Percentiles rank a stretch among this genome's conserved stretches.
Evolutionary conservation across 495 filamentous ascomycete species (phyloP).

Genomic region (Aspergillus olivimuriae): DNA sequence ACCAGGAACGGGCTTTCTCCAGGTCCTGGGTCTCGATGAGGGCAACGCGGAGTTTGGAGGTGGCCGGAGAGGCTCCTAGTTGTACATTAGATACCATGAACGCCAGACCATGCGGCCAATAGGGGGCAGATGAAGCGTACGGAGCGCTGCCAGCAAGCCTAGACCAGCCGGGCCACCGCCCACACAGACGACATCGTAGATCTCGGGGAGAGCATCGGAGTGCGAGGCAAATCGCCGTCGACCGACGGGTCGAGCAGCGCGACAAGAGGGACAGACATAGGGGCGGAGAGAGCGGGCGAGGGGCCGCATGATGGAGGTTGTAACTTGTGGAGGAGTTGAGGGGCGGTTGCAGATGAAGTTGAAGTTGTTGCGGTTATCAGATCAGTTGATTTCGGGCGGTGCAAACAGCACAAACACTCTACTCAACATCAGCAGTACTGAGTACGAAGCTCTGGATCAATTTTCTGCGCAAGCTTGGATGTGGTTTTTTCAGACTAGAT

Average conservation of each 20-base stretch:
- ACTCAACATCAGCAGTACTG: no score
- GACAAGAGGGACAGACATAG: slow-evolving; percentile 39
- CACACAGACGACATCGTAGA: slow-evolving; percentile 94
- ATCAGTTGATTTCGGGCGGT: slow-evolving; percentile 20
- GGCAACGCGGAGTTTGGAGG: slow-evolving; percentile 72
- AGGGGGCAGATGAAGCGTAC: slow-evolving; percentile 41
- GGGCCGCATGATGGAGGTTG: slow-evolving; percentile 29
- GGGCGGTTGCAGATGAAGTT: background rate
- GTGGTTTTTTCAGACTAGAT: no score
- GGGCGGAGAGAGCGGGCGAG: slow-evolving; percentile 29
- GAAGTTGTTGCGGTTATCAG: no score
- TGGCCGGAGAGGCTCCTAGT: slow-evolving; percentile 60
- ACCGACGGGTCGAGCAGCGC: slow-evolving; percentile 20
- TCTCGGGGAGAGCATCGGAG: slow-evolving; percentile 28
- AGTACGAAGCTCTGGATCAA: no score
- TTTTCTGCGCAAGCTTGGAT: no score
- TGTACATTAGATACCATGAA: slow-evolving; percentile 1
- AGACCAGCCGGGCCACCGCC: slow-evolving; percentile 95
- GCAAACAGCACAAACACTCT: slow-evolving; percentile 17
- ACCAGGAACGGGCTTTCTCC: slow-evolving; percentile 53
- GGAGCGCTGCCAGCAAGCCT: slow-evolving; percentile 77
- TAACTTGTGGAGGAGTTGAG: background rate
- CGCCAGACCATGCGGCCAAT: no score
- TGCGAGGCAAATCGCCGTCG: slow-evolving; percentile 27
- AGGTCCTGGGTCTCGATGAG: slow-evolving; percentile 89